A percentile compares a stretch with the other conserved stretches of the same genome.
Evolutionary conservation across 805 yeast species (phyloP).

Genomic region (Candida quercuum): DNA sequence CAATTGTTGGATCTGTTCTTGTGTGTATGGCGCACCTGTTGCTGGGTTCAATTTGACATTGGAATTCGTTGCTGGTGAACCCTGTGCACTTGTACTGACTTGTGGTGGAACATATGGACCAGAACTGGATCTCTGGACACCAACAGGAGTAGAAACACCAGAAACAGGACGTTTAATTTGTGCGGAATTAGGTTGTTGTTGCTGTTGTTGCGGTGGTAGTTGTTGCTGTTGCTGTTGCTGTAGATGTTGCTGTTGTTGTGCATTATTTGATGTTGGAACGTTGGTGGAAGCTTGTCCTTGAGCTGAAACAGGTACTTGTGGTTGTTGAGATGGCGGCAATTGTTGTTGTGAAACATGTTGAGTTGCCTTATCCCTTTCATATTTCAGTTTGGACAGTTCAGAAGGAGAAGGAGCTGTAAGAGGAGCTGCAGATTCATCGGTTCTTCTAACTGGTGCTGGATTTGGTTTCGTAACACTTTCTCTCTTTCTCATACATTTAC

Average conservation of each 20-base stretch:
- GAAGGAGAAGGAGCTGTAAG: slow-evolving; percentile 71
- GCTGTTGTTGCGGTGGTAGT: slow-evolving; percentile 6
- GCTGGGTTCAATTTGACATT: slow-evolving; percentile 16
- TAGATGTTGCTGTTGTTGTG: too few species aligned
- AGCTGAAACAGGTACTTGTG: slow-evolving; percentile 2
- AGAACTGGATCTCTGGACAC: slow-evolving; percentile 4
- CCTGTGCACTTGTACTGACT: neutral
- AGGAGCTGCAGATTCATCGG: slow-evolving; percentile 32
- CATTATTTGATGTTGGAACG: slow-evolving; percentile 1
- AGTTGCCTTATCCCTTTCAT: slow-evolving; percentile 78
- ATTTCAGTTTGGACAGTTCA: slow-evolving; percentile 77
- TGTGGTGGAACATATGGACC: slow-evolving; percentile 1
- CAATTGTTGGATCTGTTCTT: slow-evolving; percentile 56
- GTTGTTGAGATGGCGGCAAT: too few species aligned
- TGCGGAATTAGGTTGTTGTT: slow-evolving; percentile 3
- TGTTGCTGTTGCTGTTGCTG: too few species aligned
- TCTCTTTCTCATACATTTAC: slow-evolving; percentile 84
- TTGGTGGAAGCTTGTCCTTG: slow-evolving; percentile 2
- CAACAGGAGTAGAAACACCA: slow-evolving; percentile 9
- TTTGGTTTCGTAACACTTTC: slow-evolving; percentile 68
- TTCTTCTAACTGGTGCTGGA: slow-evolving; percentile 36
- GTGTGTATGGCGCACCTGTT: slow-evolving; percentile 52
- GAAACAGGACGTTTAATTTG: slow-evolving; percentile 12
- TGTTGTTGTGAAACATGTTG: slow-evolving; percentile 63
- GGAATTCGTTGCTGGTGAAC: neutral